Conservation (phyloP, 1,139 yeast genomes). For the Blastobotrys illinoisensis region DNA sequence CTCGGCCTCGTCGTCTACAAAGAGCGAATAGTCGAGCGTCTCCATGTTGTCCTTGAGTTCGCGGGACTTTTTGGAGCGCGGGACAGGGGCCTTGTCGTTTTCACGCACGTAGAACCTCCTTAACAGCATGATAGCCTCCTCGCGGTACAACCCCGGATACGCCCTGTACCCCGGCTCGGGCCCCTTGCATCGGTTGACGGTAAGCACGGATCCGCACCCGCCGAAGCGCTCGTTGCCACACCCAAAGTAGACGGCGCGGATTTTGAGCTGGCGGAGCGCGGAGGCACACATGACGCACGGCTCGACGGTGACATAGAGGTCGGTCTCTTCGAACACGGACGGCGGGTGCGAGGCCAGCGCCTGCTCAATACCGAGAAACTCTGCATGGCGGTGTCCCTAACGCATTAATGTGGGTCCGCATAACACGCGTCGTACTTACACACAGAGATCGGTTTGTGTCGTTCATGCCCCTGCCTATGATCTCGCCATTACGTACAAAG, state of each 20-base stretch:
- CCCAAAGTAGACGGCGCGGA: conserved; percentile 73
- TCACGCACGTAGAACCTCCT: conserved; percentile 81
- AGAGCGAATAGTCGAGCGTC: conserved; percentile 44
- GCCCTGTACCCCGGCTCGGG: conserved; percentile 45
- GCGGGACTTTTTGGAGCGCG: conserved; percentile 69
- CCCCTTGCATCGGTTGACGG: conserved; percentile 49
- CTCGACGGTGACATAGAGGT: conserved; percentile 89
- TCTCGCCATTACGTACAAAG: conserved; percentile 45
- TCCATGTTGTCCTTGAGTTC: conserved; percentile 68
- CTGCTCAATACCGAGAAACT: conserved; percentile 69
- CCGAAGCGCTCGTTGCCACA: conserved; percentile 96
- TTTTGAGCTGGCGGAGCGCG: conserved; percentile 74
- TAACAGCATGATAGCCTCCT: conserved; percentile 75
- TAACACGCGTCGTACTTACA: conserved; percentile 18
- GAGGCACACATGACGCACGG: conserved; percentile 99
- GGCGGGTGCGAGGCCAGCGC: conserved; percentile 37
- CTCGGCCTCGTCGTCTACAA: conserved; percentile 39
- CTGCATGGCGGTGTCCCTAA: conserved; percentile 83
- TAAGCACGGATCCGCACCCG: conserved; percentile 85
- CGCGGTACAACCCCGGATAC: conserved; percentile 72
- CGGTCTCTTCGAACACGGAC: conserved; percentile 44
- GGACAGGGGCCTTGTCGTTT: conserved; percentile 78
- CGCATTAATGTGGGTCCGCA: not conserved
- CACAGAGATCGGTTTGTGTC: conserved; percentile 80
- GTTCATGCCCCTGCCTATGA: conserved; percentile 78